These are phyloP conservation scores for Calonectria hawksworthii DNA, from an alignment of 2,329 filamentous ascomycete species.

Conservation along the genomic window DNA sequence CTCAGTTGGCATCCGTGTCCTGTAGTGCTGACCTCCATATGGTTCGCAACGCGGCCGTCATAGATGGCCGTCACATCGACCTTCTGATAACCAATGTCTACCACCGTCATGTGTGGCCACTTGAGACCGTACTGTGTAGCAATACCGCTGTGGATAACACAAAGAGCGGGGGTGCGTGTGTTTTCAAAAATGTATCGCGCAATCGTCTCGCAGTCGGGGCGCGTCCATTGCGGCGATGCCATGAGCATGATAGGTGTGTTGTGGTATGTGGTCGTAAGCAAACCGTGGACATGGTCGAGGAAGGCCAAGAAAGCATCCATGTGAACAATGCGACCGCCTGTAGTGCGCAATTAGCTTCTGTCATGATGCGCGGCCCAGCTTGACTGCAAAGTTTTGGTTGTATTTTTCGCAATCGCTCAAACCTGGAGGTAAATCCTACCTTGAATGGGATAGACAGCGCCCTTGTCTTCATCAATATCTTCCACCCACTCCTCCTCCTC, in stretches of 20 bases:
- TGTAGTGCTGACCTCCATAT: slow-evolving; percentile 71
- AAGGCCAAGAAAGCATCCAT: slow-evolving; percentile 96
- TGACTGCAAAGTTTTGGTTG: neutral
- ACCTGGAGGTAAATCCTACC: slow-evolving; percentile 54
- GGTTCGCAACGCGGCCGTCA: slow-evolving; percentile 82
- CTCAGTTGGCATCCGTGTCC: slow-evolving; percentile 67
- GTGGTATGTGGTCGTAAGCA: slow-evolving; percentile 91
- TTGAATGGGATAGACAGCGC: slow-evolving; percentile 88
- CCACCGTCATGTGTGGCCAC: slow-evolving; percentile 82
- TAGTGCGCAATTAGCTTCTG: slow-evolving; percentile 35
- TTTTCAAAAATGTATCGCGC: slow-evolving; percentile 98
- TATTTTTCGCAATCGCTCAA: slow-evolving; percentile 19
- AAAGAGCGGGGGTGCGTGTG: slow-evolving; percentile 93
- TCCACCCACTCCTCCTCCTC: slow-evolving; percentile 84
- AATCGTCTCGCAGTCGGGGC: slow-evolving; percentile 87
- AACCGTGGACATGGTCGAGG: slow-evolving; percentile 90
- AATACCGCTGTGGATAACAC: slow-evolving; percentile 88
- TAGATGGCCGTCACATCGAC: slow-evolving; percentile 92
- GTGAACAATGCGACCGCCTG: slow-evolving; percentile 85
- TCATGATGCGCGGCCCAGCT: neutral
- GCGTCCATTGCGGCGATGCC: slow-evolving; percentile 90
- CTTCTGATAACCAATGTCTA: slow-evolving; percentile 94
- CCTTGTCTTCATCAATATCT: slow-evolving; percentile 88
- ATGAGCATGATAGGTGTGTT: slow-evolving; percentile 96
- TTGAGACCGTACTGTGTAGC: slow-evolving; percentile 89